A percentile compares a stretch with the other conserved stretches of the same genome.
These are phyloP conservation scores for Flueggea neowawraea DNA, from an alignment of 441 rosid species.

Conservation along the genomic window DNA sequence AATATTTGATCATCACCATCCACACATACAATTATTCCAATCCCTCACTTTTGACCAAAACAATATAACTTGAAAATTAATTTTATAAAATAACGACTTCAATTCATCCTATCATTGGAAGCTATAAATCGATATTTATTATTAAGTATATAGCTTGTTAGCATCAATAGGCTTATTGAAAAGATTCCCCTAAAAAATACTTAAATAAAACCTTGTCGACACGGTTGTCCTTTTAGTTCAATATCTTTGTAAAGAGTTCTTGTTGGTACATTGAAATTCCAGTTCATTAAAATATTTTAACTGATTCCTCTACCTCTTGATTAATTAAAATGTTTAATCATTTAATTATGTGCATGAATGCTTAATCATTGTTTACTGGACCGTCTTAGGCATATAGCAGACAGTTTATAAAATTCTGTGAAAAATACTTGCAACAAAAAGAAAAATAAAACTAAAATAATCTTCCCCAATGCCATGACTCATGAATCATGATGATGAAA, in stretches of 20 bases:
- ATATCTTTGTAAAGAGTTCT: conserved; percentile 15
- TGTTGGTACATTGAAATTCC: conserved; percentile 18
- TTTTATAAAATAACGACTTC: conserved; percentile 12
- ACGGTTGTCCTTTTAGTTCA: conserved; percentile 3
- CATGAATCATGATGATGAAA: too few relatives aligned
- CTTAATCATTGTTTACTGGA: conserved; percentile 22
- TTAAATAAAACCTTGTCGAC: conserved; percentile 10
- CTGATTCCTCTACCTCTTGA: conserved; percentile 1
- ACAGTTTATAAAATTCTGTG: too few relatives aligned
- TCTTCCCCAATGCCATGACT: too few relatives aligned
- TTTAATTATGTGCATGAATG: too few relatives aligned
- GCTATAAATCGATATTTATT: conserved; percentile 18
- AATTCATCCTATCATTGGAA: conserved; percentile 14
- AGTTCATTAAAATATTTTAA: background rate
- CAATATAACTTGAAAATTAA: conserved; percentile 24
- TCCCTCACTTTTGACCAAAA: conserved; percentile 46
- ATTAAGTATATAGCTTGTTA: conserved; percentile 16
- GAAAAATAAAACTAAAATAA: too few relatives aligned
- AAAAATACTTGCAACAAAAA: too few relatives aligned
- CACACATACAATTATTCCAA: conserved; percentile 45
- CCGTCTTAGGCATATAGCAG: background rate
- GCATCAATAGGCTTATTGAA: conserved; percentile 11
- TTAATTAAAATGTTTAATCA: background rate
- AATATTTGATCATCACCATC: conserved; percentile 14
- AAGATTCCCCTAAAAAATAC: conserved; percentile 8